Conservation (phyloP, 2,329 filamentous ascomycete genomes). For the Claviceps arundinis region DNA sequence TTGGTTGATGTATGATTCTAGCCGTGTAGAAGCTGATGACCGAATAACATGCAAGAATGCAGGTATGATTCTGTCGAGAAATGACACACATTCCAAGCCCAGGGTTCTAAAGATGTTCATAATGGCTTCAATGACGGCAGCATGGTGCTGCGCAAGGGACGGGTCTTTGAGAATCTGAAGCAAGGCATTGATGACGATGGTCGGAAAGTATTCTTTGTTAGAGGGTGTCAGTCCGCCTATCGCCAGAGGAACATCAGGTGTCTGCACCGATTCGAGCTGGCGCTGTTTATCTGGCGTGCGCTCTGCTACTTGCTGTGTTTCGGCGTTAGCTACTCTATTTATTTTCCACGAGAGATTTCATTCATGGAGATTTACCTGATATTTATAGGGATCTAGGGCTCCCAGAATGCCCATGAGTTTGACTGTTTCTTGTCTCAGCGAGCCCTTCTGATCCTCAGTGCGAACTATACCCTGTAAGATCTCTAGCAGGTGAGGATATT, state of each 20-base stretch:
- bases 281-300: slow-evolving; percentile 69
- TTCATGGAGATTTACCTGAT: slow-evolving; percentile 42
- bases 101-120: slow-evolving; percentile 98
- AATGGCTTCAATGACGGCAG: slow-evolving; percentile 88
- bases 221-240: slow-evolving; percentile 96
- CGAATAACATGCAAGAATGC: slow-evolving; percentile 85
- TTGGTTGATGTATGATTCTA: slow-evolving; percentile 97
- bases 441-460: slow-evolving; percentile 70
- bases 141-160: slow-evolving; percentile 82
- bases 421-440: slow-evolving; percentile 84
- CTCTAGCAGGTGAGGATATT: slow-evolving; percentile 87
- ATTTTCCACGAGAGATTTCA: not conserved
- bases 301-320: slow-evolving; percentile 62
- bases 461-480: slow-evolving; percentile 91
- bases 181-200: slow-evolving; percentile 91
- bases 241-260: slow-evolving; percentile 93
- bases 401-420: slow-evolving; percentile 93
- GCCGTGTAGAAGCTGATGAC: slow-evolving; percentile 59
- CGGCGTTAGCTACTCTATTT: slow-evolving; percentile 2
- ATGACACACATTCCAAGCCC: slow-evolving; percentile 89
- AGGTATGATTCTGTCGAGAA: slow-evolving; percentile 85
- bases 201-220: slow-evolving; percentile 96
- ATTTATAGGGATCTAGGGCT: slow-evolving; percentile 89
- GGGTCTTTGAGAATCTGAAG: slow-evolving; percentile 84
- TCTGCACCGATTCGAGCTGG: slow-evolving; percentile 45